Base-by-base conservation (phyloP, 2,329 filamentous ascomycete genomes). In the Fusarium devonianum region DNA sequence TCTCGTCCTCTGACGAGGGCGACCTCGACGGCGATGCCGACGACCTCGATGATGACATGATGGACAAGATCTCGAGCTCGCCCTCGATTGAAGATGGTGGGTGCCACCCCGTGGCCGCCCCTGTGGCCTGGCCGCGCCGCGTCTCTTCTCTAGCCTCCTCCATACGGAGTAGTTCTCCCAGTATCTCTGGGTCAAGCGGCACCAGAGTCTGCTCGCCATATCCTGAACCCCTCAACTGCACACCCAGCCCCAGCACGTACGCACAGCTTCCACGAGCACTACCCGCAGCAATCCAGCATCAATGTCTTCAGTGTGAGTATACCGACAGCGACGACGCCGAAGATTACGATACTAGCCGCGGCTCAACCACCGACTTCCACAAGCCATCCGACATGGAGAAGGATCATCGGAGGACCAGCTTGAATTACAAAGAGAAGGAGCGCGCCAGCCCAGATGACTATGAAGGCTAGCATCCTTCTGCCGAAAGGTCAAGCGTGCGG, bases 31-130 rank as follows among this genome's bases (percentile, higher is more conserved):
- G 84, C 59, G 85, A 84, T 37, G 89, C 90, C 53, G 88, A 89
- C 63, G 83, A 89, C 65, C 76, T 92, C 71, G 92, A 95, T 68
- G 80, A 97, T 73, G 93, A 97, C 73, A 86, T 96, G 86, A 91
- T 96, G 89, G 94, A 97, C 78, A 94, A 94, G 74, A 97, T 99
- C 62, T 97, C 93, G 67, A 97, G 92, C 74, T 97, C 93, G 66
- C 94, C 94, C 69, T 97, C 93, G 65, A 99, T 99, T 74, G 92
- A 96, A 80, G 93, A 97, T 88, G 93, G 93, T 99, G 86, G 82
- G 92, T 94, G 78, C 76, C 74, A 73, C 75, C 69, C 68, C 39
- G 59, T 64, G 62, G 52, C 62, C 54, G 67, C 72, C 62, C 68
- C 70, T 40, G 67, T 54, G 59, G 66, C 65, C 53, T 76, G 74